Conservation (phyloP, 1,139 yeast species). For the Zygosaccharomyces sapae region DNA sequence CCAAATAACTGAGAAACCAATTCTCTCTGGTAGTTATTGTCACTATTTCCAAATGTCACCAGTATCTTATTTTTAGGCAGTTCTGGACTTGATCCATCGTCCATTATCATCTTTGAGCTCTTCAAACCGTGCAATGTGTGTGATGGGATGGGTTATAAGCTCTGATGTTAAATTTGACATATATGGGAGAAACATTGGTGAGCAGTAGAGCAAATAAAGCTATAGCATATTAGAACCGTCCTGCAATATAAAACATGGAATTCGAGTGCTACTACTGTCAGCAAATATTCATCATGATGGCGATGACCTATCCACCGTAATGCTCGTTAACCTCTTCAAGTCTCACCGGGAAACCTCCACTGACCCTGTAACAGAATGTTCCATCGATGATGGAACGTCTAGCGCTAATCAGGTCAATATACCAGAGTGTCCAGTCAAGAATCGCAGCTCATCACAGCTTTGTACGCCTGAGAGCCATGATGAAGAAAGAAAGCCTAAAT, state of each 20-base stretch:
- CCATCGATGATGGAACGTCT: background rate
- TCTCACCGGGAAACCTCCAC: background rate
- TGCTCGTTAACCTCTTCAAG: conserved; percentile 1
- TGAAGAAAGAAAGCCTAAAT: background rate
- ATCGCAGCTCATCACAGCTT: background rate
- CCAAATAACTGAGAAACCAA: conserved; percentile 8
- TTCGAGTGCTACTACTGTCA: background rate
- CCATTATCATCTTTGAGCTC: background rate
- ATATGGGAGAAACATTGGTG: background rate
- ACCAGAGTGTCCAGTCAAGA: background rate
- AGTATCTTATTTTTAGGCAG: conserved; percentile 16
- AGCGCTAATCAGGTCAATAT: background rate
- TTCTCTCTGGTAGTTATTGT: background rate
- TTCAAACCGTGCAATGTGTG: background rate
- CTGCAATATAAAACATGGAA: background rate
- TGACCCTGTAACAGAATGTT: background rate
- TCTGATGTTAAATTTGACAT: conserved; percentile 1
- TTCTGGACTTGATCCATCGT: conserved; percentile 1
- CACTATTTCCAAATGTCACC: conserved; percentile 8
- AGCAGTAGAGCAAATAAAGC: background rate
- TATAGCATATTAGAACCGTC: background rate
- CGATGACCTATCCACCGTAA: background rate
- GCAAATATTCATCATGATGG: background rate
- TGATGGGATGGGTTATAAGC: background rate
- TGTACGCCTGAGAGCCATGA: background rate